Evolutionary conservation across 768 basidiomycete genomes (phyloP), one percentile per base, ranked within the genome.

Genomic region (Lyophyllum atratum): DNA sequence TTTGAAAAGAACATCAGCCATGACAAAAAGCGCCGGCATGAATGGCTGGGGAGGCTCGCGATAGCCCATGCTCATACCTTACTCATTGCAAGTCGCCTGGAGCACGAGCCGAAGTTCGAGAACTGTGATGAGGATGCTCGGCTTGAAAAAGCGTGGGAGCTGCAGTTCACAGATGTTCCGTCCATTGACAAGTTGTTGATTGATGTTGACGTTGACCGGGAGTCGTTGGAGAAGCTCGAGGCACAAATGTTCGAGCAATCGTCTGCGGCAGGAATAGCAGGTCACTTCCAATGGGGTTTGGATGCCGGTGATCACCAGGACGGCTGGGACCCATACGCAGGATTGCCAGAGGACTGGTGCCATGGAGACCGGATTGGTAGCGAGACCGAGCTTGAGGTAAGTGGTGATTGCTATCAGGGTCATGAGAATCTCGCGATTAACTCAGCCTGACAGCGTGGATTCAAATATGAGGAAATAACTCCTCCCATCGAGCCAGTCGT

Each of bases 231-330:
- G 19, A 12, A 33, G 9, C 33, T 63, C 14, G 62, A 63, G 44
- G 59, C 58, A 26, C 29, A 55, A 22, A 63, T 63, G 59, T 63
- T 63, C 44, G 55, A 64, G 26, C 2, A 24, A 15, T 60, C 62
- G 4, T 11, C 14, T 0, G 11, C 22, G n/a, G 59, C 62, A 9
- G 62, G 62, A 2, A 51, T 60, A 21, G 56, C 62, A 7, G 62
- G 62, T 19, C 49, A 59, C 28, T 50, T 40, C 9, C 59, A 61
- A 22, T 34, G 48, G 66, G 68, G 67, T 2, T 37, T 67, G 14
- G 64, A 70, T 61, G 51, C 43, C 2, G 66, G 67, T 1, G 39
- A 51, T 21, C 67, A 67, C 44, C 64, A 68, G 45, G 60, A 64
- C 22, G 26, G 25, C 11, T 69, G 68, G 68, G 34, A 46, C 58